Conservation (phyloP, 2,329 filamentous ascomycete species). For the Pseudocercospora crystallina region DNA sequence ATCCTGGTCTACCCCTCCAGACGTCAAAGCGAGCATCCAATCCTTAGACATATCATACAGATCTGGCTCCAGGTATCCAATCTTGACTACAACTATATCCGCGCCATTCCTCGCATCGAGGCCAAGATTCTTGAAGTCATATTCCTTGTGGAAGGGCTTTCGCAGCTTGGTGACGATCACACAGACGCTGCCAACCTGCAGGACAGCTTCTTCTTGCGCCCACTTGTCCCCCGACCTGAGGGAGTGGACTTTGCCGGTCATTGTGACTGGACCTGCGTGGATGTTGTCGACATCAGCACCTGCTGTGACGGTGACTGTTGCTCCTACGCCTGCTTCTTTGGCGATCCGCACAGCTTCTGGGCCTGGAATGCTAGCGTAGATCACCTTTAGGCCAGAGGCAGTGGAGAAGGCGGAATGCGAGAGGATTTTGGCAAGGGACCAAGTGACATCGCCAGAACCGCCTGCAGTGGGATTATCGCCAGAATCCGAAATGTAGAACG, state of each 20-base stretch:
- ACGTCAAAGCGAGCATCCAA: conserved; percentile 26
- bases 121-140: conserved; percentile 19
- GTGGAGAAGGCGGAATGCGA: conserved; percentile 8
- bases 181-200: conserved; percentile 20
- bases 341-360: conserved; percentile 13
- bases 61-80: conserved; percentile 25
- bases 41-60: conserved; percentile 23
- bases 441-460: conserved; percentile 24
- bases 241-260: conserved; percentile 19
- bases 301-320: conserved; percentile 18
- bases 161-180: conserved; percentile 23
- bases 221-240: conserved; percentile 18
- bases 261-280: conserved; percentile 19
- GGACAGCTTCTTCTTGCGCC: conserved; percentile 19
- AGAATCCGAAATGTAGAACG: conserved; percentile 26
- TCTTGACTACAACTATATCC: conserved; percentile 25
- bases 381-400: conserved; percentile 6
- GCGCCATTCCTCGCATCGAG: conserved; percentile 15
- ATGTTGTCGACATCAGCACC: conserved; percentile 22
- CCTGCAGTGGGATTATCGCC: conserved; percentile 27
- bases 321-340: conserved; percentile 17
- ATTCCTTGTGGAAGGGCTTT: conserved; percentile 26
- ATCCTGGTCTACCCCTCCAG: conserved; percentile 25
- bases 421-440: conserved; percentile 17
- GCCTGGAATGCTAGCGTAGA: conserved; percentile 25